Evolutionary conservation across 768 basidiomycete genomes (phyloP).

Genomic region (Rhizopogon salebrosus): DNA sequence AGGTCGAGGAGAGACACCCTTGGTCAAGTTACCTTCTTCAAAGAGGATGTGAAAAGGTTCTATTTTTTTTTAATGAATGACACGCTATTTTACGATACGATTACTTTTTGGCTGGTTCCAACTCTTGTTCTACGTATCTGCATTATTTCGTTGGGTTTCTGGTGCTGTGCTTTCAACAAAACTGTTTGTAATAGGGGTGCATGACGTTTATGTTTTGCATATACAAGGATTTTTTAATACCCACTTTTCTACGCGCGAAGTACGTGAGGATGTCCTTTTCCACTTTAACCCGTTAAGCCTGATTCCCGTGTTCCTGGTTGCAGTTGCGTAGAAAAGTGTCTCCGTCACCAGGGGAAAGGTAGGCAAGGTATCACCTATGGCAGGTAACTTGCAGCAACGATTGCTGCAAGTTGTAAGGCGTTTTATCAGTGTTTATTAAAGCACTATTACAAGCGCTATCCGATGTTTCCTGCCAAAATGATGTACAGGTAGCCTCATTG

Average conservation of each 20-base stretch:
- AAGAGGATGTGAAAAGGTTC: background rate
- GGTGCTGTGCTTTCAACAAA: too few relatives aligned
- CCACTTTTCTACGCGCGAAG: too few relatives aligned
- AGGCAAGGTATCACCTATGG: too few relatives aligned
- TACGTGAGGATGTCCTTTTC: background rate
- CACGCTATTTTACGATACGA: background rate
- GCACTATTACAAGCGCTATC: background rate
- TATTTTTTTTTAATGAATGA: background rate
- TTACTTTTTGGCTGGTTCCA: constrained; percentile 4
- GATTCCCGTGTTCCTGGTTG: background rate
- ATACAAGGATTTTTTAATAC: background rate
- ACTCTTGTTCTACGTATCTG: background rate
- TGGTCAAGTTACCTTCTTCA: background rate
- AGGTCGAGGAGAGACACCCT: background rate
- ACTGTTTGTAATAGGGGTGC: background rate
- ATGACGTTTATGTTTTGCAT: too few relatives aligned
- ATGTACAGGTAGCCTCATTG: background rate
- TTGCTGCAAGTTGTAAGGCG: background rate
- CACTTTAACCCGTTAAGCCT: background rate
- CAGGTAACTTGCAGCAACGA: background rate
- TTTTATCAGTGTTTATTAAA: too few relatives aligned
- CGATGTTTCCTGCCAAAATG: background rate
- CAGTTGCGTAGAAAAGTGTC: background rate
- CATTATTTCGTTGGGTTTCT: background rate
- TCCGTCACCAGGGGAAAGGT: background rate